phyloP scores from a whole-genome alignment of 2,329 filamentous ascomycete genomes.

The Colletotrichum neosansevieriae region DNA sequence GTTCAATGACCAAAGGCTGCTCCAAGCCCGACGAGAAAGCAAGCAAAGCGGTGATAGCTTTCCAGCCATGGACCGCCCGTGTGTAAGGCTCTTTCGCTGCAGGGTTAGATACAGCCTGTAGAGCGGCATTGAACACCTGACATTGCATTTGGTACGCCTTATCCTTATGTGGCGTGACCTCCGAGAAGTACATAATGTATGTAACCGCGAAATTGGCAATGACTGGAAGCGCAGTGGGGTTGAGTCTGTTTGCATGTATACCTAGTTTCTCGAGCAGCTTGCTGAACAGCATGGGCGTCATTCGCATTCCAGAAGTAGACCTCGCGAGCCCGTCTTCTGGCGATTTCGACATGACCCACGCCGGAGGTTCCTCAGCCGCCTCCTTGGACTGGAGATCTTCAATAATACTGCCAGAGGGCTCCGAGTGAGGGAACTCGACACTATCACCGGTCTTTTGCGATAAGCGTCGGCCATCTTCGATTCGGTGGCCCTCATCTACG shows the following conservation, averaged over 20 bases:
- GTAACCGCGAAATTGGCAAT: slow-evolving; percentile 47
- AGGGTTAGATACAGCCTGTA: slow-evolving; percentile 50
- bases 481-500: not conserved
- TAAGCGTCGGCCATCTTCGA: not conserved
- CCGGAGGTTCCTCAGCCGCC: no score
- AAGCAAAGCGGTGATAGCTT: slow-evolving; percentile 67
- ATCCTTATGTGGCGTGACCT: not conserved
- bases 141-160: slow-evolving; percentile 46
- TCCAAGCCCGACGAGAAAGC: slow-evolving; percentile 62
- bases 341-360: no score
- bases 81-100: slow-evolving; percentile 48
- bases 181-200: slow-evolving; percentile 47
- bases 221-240: slow-evolving; percentile 46
- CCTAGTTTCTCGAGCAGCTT: slow-evolving; percentile 7
- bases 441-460: not conserved
- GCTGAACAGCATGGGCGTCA: not conserved
- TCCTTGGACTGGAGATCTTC: no score
- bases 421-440: no score
- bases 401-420: no score
- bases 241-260: slow-evolving; percentile 41
- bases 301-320: not conserved
- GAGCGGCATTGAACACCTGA: slow-evolving; percentile 50
- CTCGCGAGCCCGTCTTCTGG: no score
- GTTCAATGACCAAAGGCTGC: slow-evolving; percentile 63
- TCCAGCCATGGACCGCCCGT: slow-evolving; percentile 65